Percentiles rank a stretch among this genome's conserved stretches.
Evolutionary conservation across 306 rosid genomes (phyloP).

Genomic region (Cicer bijugum): DNA sequence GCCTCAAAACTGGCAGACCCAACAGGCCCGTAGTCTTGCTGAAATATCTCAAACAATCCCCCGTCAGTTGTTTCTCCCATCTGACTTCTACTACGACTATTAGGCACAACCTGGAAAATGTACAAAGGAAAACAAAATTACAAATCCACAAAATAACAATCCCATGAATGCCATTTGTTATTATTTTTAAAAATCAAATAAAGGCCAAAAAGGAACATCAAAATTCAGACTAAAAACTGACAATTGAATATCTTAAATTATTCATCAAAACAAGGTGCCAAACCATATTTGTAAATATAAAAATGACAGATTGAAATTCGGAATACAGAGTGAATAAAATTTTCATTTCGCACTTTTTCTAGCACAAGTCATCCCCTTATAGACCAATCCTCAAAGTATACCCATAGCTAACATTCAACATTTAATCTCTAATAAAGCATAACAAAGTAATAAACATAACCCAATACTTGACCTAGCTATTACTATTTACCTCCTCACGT

Average conservation of each 20-base stretch:
- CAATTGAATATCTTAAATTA: constrained; percentile 5
- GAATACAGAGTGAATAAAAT: neutral
- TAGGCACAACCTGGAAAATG: constrained; percentile 84
- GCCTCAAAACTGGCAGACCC: constrained; percentile 84
- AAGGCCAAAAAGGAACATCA: constrained; percentile 19
- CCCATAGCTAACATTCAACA: neutral
- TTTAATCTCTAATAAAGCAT: constrained; percentile 1
- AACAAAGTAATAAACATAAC: neutral
- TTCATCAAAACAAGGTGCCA: constrained; percentile 7
- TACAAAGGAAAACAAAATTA: constrained; percentile 19
- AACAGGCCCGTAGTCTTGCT: constrained; percentile 93
- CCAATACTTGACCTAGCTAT: neutral
- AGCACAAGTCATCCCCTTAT: neutral
- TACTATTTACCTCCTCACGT: neutral
- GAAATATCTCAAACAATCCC: constrained; percentile 93
- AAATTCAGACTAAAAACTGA: neutral
- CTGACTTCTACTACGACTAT: constrained; percentile 93
- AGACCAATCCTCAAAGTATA: neutral
- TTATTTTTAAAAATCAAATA: neutral
- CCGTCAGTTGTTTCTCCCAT: constrained; percentile 99
- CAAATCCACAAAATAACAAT: constrained; percentile 36
- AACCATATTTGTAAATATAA: constrained; percentile 8
- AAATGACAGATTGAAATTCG: constrained; percentile 8
- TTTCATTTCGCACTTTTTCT: neutral
- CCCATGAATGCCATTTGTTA: neutral